Evolutionary conservation across 345 rosid species (phyloP).

Genomic region (Euphorbia tirucalli): DNA sequence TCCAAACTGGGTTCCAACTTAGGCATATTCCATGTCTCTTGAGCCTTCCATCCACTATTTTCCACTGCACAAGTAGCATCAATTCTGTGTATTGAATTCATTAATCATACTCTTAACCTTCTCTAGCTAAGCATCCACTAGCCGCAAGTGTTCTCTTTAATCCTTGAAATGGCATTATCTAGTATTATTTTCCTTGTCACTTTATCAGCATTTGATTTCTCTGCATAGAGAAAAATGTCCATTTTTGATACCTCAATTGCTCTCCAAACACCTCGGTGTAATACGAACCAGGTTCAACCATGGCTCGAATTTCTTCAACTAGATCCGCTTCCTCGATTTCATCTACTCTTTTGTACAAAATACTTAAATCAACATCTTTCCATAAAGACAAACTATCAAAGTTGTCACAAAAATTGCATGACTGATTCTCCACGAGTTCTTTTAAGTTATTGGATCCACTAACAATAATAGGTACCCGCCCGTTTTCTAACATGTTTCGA

Average conservation of each 20-base stretch:
- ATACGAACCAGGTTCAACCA: constrained; percentile 23
- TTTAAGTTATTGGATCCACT: constrained; percentile 41
- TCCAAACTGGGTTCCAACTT: constrained; percentile 1
- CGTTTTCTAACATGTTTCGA: constrained; percentile 9
- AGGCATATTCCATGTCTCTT: constrained; percentile 19
- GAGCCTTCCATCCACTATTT: constrained; percentile 8
- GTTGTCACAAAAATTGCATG: constrained; percentile 12
- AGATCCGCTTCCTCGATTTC: constrained; percentile 31
- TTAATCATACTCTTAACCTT: constrained; percentile 22
- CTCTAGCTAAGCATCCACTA: constrained; percentile 25
- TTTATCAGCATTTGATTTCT: not conserved
- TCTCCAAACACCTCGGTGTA: constrained; percentile 26
- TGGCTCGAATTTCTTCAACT: constrained; percentile 27
- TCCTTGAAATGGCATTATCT: constrained; percentile 22
- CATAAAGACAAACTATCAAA: constrained; percentile 31
- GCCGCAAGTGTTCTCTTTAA: constrained; percentile 28
- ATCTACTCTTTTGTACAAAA: constrained; percentile 32
- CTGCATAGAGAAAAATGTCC: constrained; percentile 15
- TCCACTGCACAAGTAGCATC: constrained; percentile 21
- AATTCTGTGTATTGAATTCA: constrained; percentile 25
- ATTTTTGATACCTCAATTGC: constrained; percentile 38
- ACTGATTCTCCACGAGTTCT: constrained; percentile 19
- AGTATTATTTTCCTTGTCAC: constrained; percentile 15
- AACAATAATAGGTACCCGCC: constrained; percentile 27
- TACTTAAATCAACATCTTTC: constrained; percentile 29